Conservation (phyloP, 2,329 filamentous ascomycete species). For the Colletotrichum cordylinicola region DNA sequence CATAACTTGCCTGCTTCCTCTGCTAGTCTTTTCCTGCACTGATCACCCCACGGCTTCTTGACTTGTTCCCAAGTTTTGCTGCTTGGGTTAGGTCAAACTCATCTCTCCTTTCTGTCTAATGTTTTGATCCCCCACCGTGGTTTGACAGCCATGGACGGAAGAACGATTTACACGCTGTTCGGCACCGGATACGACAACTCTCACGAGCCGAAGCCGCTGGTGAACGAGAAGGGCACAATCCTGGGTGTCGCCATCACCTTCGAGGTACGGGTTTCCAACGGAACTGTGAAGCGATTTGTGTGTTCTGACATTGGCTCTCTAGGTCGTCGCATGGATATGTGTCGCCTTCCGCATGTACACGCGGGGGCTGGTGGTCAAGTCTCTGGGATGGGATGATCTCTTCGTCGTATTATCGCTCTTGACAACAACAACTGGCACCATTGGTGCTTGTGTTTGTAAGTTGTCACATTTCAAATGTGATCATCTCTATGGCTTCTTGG, state of each 20-base stretch:
- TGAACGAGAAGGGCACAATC: constrained; percentile 32
- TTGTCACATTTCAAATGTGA: background rate
- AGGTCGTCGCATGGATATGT: constrained; percentile 34
- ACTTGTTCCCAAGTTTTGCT: background rate
- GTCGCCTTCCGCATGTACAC: constrained; percentile 33
- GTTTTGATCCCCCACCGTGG: background rate
- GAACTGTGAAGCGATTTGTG: background rate
- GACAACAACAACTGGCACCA: constrained; percentile 3
- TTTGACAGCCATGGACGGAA: constrained; percentile 9
- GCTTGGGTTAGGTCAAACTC: background rate
- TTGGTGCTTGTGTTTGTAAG: constrained; percentile 7
- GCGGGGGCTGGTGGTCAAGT: constrained; percentile 28
- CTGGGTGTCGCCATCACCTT: constrained; percentile 33
- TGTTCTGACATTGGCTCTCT: background rate
- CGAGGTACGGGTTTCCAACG: constrained; percentile 22
- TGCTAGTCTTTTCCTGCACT: background rate
- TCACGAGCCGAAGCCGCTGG: constrained; percentile 31
- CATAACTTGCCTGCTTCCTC: background rate
- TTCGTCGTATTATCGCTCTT: constrained; percentile 39
- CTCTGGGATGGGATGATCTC: constrained; percentile 39
- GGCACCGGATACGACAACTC: constrained; percentile 14
- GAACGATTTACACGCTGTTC: background rate
- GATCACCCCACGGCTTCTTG: background rate
- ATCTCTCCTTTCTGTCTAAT: background rate
- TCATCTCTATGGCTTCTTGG: background rate